A percentile compares a stretch with the other conserved stretches of the same genome.
phyloP scores from a whole-genome alignment of 345 rosid genomes.

The Camelina laxa region DNA sequence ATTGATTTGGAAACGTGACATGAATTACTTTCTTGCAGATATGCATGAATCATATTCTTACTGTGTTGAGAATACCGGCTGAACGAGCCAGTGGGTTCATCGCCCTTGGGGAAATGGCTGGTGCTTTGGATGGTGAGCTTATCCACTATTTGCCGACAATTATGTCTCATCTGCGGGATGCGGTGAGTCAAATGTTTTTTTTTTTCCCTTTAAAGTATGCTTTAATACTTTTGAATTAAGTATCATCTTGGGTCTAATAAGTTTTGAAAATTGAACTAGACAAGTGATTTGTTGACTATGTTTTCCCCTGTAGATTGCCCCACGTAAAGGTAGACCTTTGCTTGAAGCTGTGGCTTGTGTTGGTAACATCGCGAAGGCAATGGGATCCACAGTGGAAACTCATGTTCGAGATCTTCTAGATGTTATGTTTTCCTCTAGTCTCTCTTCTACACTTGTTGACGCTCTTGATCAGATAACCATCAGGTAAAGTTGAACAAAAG shows the following conservation, averaged over 20 bases:
- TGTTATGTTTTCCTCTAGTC: constrained; percentile 86
- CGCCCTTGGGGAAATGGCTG: constrained; percentile 99
- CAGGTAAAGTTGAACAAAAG: constrained; percentile 52
- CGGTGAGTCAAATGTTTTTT: constrained; percentile 57
- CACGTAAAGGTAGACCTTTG: constrained; percentile 94
- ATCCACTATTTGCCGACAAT: constrained; percentile 94
- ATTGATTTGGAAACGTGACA: constrained; percentile 4
- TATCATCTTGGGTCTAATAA: constrained; percentile 17
- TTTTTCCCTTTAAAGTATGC: constrained; percentile 9
- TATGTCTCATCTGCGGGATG: constrained; percentile 87
- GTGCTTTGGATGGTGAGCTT: constrained; percentile 99
- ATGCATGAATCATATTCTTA: constrained; percentile 94
- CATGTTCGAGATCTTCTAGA: constrained; percentile 83
- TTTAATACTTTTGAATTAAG: constrained; percentile 28
- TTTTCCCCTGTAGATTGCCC: constrained; percentile 78
- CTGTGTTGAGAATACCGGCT: constrained; percentile 81
- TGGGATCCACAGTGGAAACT: constrained; percentile 85
- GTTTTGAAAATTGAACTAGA: constrained; percentile 20
- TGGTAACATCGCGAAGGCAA: constrained; percentile 97
- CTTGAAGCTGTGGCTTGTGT: constrained; percentile 97
- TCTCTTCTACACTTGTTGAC: constrained; percentile 82
- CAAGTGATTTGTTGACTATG: constrained; percentile 25
- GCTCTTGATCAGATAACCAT: constrained; percentile 86
- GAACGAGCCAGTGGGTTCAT: constrained; percentile 97
- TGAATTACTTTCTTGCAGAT: constrained; percentile 59